Evolutionary conservation across 2,329 filamentous ascomycete genomes (phyloP), one percentile per base, ranked within the genome.

Genomic region (Aspergillus pseudoterreus): DNA sequence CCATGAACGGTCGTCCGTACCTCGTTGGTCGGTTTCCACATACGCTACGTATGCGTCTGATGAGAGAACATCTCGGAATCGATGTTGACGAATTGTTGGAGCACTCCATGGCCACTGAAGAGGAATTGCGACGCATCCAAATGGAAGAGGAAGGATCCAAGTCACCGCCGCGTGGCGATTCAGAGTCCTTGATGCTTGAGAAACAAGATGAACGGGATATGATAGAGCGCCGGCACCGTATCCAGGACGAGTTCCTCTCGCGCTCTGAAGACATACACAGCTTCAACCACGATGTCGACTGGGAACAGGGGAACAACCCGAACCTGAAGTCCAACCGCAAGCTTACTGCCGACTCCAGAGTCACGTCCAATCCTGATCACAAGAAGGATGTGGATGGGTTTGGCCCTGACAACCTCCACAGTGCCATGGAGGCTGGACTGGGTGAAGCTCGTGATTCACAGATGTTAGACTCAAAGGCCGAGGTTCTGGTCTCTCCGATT

Each of bases 51-150:
- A 85, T 96, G 76, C 87, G 94, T 22, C 78, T 97, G 45, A 97
- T 97, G 94, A 83, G 92, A 56, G 94, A 99, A 71, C 94, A 99
- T 74, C 78, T 99, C 27, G 94, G 94, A n/a, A 77, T 97, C 36
- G 92, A 97, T 65, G 90, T 96, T 4, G 94, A 99, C 68, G 88
- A 90, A 63, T 86, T 96, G 53, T 83, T 89, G 64, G 90, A 94
- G 64, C 84, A 92, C 55, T 86, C 91, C 59, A 80, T 86, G 46
- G 80, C 83, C 59, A 82, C 82, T 24, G 86, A 91, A 61, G 70
- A 83, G 45, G 84, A 87, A 59, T 75, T 78, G 12, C 78, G 74
- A 30, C 77, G 79, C 4, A 83, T 87, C 43, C 86, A 88, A 57
- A 71, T 72, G 14, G 80, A 71, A 14, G 80, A 82, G 21, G 77